Evolutionary conservation across 371 early-diverging fungal genomes (phyloP).

Genomic region (Nematocida major): DNA sequence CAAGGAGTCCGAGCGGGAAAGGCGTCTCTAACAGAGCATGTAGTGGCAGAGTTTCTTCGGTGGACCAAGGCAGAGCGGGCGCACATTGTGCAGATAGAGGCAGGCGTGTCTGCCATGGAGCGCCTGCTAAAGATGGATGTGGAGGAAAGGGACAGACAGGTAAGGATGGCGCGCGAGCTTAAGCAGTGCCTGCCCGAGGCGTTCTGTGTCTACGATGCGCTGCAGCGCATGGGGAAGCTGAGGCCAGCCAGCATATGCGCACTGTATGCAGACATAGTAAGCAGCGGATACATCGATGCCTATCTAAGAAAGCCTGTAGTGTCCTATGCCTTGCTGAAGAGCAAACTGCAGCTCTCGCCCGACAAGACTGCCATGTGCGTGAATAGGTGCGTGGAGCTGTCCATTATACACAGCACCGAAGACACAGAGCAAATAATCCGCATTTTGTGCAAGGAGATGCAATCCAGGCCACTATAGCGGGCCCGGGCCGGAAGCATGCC

Average conservation of each 20-base stretch:
- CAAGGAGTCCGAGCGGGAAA: background rate
- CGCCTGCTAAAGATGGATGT: background rate
- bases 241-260: background rate
- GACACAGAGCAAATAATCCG: conserved; percentile 12
- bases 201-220: conserved; percentile 23
- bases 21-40: background rate
- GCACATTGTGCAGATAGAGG: background rate
- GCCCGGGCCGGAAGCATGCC: no score
- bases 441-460: conserved; percentile 14
- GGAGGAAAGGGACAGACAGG: background rate
- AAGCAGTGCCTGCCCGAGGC: background rate
- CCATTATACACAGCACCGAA: conserved; percentile 21
- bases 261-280: background rate
- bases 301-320: conserved; percentile 19
- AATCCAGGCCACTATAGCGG: no score
- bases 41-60: background rate
- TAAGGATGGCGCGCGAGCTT: background rate
- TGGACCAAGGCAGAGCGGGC: conserved; percentile 35
- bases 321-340: background rate
- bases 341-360: background rate
- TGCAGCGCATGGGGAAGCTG: background rate
- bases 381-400: conserved; percentile 26
- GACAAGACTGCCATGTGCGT: background rate
- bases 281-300: conserved; percentile 6
- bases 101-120: background rate